These are phyloP conservation scores for Fusarium poae DNA, from an alignment of 2,329 filamentous ascomycete species.

Conservation along the genomic window DNA sequence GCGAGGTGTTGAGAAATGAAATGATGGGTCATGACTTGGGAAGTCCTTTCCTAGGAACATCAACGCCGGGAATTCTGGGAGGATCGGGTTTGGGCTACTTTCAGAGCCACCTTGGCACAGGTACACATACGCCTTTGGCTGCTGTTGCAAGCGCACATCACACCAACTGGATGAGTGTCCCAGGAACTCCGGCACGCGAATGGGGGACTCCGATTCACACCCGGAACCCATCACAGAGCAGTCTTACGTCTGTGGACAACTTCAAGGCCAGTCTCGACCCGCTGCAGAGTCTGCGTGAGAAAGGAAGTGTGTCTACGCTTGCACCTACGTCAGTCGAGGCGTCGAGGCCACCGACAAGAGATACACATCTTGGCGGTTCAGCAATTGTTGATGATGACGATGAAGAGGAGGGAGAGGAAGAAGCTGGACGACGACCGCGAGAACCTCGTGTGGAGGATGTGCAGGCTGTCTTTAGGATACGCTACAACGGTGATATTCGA, in stretches of 20 bases:
- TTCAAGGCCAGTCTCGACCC: constrained; percentile 55
- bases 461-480: constrained; percentile 91
- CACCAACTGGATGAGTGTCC: constrained; percentile 54
- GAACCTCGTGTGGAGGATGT: constrained; percentile 87
- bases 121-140: constrained; percentile 82
- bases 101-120: constrained; percentile 81
- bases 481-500: constrained; percentile 87
- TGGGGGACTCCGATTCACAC: constrained; percentile 51
- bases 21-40: constrained; percentile 60
- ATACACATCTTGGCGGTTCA: constrained; percentile 57
- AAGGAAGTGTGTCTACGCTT: constrained; percentile 73
- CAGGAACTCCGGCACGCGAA: constrained; percentile 32
- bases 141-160: constrained; percentile 77
- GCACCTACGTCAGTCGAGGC: constrained; percentile 66
- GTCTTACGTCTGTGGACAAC: constrained; percentile 61
- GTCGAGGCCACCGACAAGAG: constrained; percentile 70
- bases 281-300: constrained; percentile 65
- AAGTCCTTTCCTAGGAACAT: constrained; percentile 69
- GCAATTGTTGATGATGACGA: constrained; percentile 58
- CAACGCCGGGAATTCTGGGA: constrained; percentile 75
- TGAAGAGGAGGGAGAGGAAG: constrained; percentile 49
- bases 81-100: constrained; percentile 85
- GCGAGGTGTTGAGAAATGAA: constrained; percentile 53
- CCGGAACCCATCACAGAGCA: constrained; percentile 62
- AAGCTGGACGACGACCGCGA: constrained; percentile 52